Evolutionary conservation across 805 yeast species (phyloP), one percentile per base, ranked within the genome.

Genomic region (Yarrowia porcina): DNA sequence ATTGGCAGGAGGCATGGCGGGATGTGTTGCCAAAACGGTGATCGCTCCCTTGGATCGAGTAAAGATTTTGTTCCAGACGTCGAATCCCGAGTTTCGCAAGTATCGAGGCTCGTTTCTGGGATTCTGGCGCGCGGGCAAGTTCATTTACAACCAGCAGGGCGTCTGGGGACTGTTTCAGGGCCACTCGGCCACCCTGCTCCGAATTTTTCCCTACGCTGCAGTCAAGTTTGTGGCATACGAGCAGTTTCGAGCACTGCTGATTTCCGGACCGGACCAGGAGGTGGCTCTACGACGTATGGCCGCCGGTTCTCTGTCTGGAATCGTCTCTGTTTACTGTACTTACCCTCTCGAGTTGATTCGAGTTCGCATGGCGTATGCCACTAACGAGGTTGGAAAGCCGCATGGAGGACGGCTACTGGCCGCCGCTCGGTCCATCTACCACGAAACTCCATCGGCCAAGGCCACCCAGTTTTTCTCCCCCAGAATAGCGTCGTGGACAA

Each of bases 151-250:
- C 8, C 79, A 76, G 57, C 94, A 90, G 72, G 98, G 98, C 17
- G 50, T 85, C 0, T 66, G 76, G 44, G 99, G 99, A 1, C 82
- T 94, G 62, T 93, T 85, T 72, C 97, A 93, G 70, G 99, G 99
- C 41, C 99, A 94, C 73, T 89, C 96, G 4, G 97, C 96, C 0
- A 94, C 99, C 0, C 76, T 94, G 57, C 74, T 92, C 44, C 80
- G 99, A 66, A 90, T 94, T 3, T 93, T 94, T 73, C 99, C 99
- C 1, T 94, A 94, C 73, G 97, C 99, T 4, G 97, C 97, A 11
- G 89, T 94, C 70, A 94, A 94, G 73, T 94, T 93, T 74, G 97
- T 94, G 15, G 92, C 96, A 10, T 94, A 94, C 74, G 99, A 94
- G 75, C 98, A 94, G 74, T 84, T 92, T 52, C 77, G 99, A 65